Evolutionary conservation across 306 rosid species (phyloP).

Genomic region (Erythrophleum fordii): DNA sequence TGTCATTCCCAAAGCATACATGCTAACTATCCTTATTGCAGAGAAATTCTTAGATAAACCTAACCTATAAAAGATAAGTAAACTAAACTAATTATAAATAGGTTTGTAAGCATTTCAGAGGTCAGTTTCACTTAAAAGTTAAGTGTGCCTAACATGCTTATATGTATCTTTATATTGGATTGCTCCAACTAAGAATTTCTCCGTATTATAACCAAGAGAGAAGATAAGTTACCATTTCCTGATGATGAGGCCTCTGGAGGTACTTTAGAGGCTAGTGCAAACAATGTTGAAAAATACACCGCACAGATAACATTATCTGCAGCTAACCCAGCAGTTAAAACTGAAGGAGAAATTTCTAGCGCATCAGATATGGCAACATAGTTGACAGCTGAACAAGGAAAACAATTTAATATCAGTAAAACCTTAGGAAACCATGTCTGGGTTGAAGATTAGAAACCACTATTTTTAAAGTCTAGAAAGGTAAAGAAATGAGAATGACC

Average conservation of each 20-base stretch:
- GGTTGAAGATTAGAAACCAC: conserved; percentile 18
- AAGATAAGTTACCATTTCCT: conserved; percentile 45
- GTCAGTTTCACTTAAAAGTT: background rate
- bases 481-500: conserved; percentile 45
- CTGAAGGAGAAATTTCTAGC: conserved; percentile 62
- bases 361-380: conserved; percentile 76
- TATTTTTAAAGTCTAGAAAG: conserved; percentile 2
- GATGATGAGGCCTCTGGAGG: conserved; percentile 64
- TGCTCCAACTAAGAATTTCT: background rate
- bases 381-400: conserved; percentile 62
- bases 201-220: conserved; percentile 13
- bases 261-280: conserved; percentile 66
- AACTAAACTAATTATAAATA: background rate
- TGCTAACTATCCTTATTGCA: background rate
- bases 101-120: background rate
- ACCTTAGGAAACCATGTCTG: background rate
- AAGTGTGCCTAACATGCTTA: background rate
- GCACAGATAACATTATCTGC: conserved; percentile 90
- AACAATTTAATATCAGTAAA: conserved; percentile 4
- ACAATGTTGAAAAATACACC: conserved; percentile 68
- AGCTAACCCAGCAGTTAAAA: conserved; percentile 73
- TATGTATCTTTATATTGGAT: background rate
- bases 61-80: background rate
- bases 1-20: background rate
- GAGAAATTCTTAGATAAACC: background rate